A percentile compares a stretch with the other conserved stretches of the same genome.
phyloP scores from a whole-genome alignment of 2,329 filamentous ascomycete genomes.

The Colletotrichum sp. region DNA sequence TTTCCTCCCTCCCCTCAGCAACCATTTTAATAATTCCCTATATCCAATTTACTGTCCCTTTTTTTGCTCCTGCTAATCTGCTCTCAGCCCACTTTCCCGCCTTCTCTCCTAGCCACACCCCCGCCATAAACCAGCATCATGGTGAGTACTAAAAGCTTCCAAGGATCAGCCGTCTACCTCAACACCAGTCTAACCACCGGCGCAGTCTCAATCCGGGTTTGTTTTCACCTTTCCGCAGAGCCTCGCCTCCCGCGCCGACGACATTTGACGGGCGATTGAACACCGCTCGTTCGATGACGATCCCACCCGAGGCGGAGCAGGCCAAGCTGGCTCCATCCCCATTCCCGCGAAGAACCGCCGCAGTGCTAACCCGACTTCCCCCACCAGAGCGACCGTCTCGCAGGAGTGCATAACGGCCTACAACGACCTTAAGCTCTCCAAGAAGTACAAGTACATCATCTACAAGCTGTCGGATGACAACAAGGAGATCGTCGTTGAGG shows the following conservation, averaged over 20 bases:
- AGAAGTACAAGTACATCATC: constrained; percentile 86
- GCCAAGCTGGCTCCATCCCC: constrained; percentile 18
- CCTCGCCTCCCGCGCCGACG: constrained; percentile 1
- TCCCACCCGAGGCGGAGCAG: constrained; percentile 13
- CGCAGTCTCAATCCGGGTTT: constrained; percentile 73
- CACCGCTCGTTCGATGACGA: constrained; percentile 16
- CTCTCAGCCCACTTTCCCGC: constrained; percentile 25
- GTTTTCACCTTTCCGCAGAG: constrained; percentile 37
- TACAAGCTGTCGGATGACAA: constrained; percentile 86
- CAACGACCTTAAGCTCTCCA: constrained; percentile 84
- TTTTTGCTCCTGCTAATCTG: constrained; percentile 13
- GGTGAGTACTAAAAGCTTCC: constrained; percentile 37
- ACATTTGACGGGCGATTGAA: constrained; percentile 5
- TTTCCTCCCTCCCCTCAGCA: neutral
- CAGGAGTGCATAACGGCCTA: constrained; percentile 74
- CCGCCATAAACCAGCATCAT: constrained; percentile 38
- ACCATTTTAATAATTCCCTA: neutral
- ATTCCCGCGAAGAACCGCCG: neutral
- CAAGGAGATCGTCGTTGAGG: constrained; percentile 83
- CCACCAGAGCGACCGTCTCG: constrained; percentile 71
- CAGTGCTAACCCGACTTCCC: constrained; percentile 15
- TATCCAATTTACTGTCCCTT: neutral
- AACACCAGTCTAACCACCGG: constrained; percentile 12
- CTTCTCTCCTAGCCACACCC: constrained; percentile 22
- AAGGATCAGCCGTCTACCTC: constrained; percentile 7